A percentile compares a stretch with the other conserved stretches of the same genome.
phyloP scores from a whole-genome alignment of 495 filamentous ascomycete genomes.

The Apodospora peruviana region DNA sequence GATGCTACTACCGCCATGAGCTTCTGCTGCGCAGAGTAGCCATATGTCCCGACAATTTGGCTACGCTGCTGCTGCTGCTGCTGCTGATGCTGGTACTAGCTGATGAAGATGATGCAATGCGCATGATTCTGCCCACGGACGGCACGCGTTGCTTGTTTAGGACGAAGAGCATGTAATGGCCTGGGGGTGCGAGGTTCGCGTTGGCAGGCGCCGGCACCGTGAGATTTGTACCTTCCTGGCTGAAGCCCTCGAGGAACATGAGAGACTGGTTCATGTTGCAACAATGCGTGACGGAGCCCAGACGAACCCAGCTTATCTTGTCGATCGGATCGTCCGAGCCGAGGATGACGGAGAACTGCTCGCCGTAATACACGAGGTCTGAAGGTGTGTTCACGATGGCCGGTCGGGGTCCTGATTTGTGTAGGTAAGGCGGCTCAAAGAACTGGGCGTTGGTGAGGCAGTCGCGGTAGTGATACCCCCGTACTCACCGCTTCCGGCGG shows the following conservation, averaged over 20 bases:
- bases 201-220: background rate
- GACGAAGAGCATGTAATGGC: background rate
- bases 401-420: background rate
- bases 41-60: background rate
- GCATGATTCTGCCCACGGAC: background rate
- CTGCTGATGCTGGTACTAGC: too few species aligned
- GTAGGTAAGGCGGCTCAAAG: constrained; percentile 7
- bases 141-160: background rate
- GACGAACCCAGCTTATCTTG: constrained; percentile 7
- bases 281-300: constrained; percentile 6
- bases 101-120: background rate
- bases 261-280: constrained; percentile 11
- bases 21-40: background rate
- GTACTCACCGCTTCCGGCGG: constrained; percentile 6
- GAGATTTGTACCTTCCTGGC: background rate
- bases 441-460: constrained; percentile 1
- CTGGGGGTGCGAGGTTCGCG: background rate
- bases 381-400: background rate
- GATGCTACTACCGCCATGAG: background rate
- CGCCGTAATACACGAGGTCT: background rate
- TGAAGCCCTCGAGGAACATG: constrained; percentile 1
- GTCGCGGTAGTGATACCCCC: background rate
- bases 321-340: background rate
- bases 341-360: constrained; percentile 2
- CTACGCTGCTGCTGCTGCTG: background rate